Base-by-base conservation (phyloP, 345 rosid species). In the Pelargonium nanum region DNA sequence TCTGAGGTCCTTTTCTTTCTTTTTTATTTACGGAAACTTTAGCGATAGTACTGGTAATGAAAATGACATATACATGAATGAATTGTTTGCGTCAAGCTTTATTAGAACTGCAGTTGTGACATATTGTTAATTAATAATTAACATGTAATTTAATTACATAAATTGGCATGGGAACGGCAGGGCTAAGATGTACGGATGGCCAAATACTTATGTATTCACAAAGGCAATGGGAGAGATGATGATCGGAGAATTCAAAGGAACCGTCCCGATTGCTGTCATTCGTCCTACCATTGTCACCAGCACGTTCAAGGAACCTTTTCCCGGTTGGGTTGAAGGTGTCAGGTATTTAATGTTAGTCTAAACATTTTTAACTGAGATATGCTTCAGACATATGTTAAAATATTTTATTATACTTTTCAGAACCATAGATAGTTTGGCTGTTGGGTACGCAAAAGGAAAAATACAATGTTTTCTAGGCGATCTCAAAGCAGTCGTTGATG, bases 141-240 rank as follows among this genome's bases (percentile, higher is more conserved):
- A 2, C n/a, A 16, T 48, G n/a, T 12, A 2, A 48, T 48, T 9
- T 48, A 48, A 48, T 48, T 16, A 48, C 50, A 40, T 40, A 40
- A 40, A 40, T 40, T 40, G 6, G 6, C 15, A 6, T 40, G 15
- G 15, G 15, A n/a, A 53, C 12, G 24, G 17, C 64, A 78, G 90
- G 78, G 91, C 95, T 56, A 75, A 74, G 57, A 59, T 26, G 32
- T 78, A 68, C 58, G 96, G 96, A 20, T 88, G 92, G 89, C 89
- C 79, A 62, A 83, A 83, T 57, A 63, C 86, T 0, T 83, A 83
- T 16, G 88, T 78, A 16, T 84, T 82, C 54, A 85, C 96, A 19
- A 88, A 88, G 74, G 90, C 88, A 19, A 77, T 85, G 78, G 91
- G 78, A 55, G 89, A 87, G 62, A 87, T 85, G 87, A 26, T 87